Base-by-base conservation (phyloP, 208 protist genomes). In the Trypanosoma melophagium region DNA sequence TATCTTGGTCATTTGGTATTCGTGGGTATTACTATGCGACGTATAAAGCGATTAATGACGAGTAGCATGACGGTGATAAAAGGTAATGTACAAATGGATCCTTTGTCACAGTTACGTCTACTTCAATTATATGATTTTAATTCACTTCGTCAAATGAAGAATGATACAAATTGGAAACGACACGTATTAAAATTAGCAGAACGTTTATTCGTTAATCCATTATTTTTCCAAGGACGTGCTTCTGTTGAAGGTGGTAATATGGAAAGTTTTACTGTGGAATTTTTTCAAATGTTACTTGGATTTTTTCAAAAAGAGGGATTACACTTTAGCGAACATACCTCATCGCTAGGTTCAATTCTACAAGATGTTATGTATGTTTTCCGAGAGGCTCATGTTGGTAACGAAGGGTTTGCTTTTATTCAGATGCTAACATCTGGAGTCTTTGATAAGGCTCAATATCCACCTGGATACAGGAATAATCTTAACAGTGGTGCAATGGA, bases 1-100 rank as follows among this genome's bases (percentile, higher is more conserved):
- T 80, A 81, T 77, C 76, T 94, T 44, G 97, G 97, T 44, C 84
- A 98, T 69, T 89, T 98, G 50, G 71, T 98, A 56, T 97, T 98
- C 71, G 66, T 97, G 28, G 95, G 95, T 44, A 75, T 98, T 19
- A 87, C 87, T 45, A 76, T 92, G 65, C 77, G 81, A 73, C 94
- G 95, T 74, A 92, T 97, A 40, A 93, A 87, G 13, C 79, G 87
- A 13, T 81, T 97, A 31, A 89, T 98, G 89, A 96, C 92, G 31
- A 92, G 89, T 63, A 83, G 87, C 67, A 93, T 97, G 81, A 90
- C 84, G 40, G 89, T 92, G 28, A 94, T 96, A 64, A 96, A 94
- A 70, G 92, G 94, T 38, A 91, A 97, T 76, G 88, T 94, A 57
- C 89, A 93, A 75, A 79, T 94, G 54, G 87, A 94, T 62, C 79